phyloP scores from a whole-genome alignment of 1,284 basidiomycete genomes.

The Neonothopanus nambi region DNA sequence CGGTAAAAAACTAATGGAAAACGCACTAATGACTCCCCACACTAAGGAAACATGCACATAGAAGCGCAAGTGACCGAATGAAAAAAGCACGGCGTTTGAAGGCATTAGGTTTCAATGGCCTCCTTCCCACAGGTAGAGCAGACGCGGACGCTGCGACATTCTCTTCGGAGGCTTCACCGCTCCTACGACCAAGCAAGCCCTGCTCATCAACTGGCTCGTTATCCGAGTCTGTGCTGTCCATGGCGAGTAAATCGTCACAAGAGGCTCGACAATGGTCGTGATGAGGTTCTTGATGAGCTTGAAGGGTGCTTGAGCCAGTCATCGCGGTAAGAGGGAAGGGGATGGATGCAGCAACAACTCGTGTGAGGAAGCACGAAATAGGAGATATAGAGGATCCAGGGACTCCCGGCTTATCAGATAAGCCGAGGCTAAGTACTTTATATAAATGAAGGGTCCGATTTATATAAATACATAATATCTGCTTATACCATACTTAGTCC shows the following conservation, averaged over 20 bases:
- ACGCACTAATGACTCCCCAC: slow-evolving; percentile 76
- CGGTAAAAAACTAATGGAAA: not conserved
- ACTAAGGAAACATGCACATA: slow-evolving; percentile 75
- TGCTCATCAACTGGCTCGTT: slow-evolving; percentile 16
- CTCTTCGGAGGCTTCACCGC: not conserved
- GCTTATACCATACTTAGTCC: not conserved
- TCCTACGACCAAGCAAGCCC: slow-evolving; percentile 15
- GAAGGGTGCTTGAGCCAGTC: slow-evolving; percentile 3
- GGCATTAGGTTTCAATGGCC: not conserved
- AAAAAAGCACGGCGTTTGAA: slow-evolving; percentile 39
- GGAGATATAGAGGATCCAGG: too few species aligned
- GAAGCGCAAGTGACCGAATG: slow-evolving; percentile 59
- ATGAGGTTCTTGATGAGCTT: not conserved
- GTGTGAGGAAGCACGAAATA: too few species aligned
- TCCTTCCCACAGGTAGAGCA: not conserved
- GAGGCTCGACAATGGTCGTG: slow-evolving; percentile 27
- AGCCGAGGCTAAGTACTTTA: not conserved
- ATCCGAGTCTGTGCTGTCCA: slow-evolving; percentile 17
- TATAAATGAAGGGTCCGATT: not conserved
- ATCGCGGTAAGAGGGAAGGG: not conserved
- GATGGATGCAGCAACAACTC: too few species aligned
- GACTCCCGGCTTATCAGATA: too few species aligned
- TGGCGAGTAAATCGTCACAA: slow-evolving; percentile 24
- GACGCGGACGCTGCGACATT: too few species aligned
- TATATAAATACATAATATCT: not conserved